Conservation (phyloP, 495 filamentous ascomycete genomes). For the Cudoniella acicularis region DNA sequence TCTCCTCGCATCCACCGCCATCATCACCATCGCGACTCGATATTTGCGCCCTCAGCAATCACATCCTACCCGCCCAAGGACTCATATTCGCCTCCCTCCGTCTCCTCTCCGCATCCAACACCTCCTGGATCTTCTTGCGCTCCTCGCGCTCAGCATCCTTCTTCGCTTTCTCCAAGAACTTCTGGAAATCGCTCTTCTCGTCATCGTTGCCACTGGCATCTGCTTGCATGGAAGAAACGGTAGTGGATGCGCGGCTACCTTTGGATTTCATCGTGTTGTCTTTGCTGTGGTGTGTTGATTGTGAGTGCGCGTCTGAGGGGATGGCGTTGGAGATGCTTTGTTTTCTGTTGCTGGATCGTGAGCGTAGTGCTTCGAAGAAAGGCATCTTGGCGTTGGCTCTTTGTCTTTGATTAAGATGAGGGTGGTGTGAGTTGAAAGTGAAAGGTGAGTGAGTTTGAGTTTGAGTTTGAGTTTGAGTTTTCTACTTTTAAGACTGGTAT, state of each 20-base stretch:
- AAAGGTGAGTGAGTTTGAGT: too few relatives aligned
- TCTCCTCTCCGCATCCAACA: constrained; percentile 12
- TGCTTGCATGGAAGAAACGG: neutral
- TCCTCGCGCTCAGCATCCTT: constrained; percentile 18
- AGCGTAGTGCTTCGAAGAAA: constrained; percentile 17
- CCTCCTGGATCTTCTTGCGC: constrained; percentile 8
- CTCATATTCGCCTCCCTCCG: constrained; percentile 20
- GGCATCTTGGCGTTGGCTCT: constrained; percentile 8
- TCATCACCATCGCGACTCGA: neutral
- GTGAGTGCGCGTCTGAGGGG: neutral
- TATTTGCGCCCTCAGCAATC: neutral
- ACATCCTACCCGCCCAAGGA: constrained; percentile 26
- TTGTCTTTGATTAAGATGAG: neutral
- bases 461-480: too few relatives aligned
- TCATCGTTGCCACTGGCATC: neutral
- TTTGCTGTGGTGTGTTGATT: constrained; percentile 3
- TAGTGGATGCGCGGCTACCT: neutral
- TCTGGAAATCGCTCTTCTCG: constrained; percentile 15
- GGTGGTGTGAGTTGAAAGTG: neutral
- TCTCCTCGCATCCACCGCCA: neutral
- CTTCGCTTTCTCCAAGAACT: constrained; percentile 21
- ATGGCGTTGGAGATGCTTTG: neutral
- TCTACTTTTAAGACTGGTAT: too few relatives aligned
- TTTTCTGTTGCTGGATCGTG: constrained; percentile 15
- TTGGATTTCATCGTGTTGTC: neutral